A percentile compares a stretch with the other conserved stretches of the same genome.
phyloP scores from a whole-genome alignment of 495 filamentous ascomycete genomes.

The Chaetomidium leptoderma region DNA sequence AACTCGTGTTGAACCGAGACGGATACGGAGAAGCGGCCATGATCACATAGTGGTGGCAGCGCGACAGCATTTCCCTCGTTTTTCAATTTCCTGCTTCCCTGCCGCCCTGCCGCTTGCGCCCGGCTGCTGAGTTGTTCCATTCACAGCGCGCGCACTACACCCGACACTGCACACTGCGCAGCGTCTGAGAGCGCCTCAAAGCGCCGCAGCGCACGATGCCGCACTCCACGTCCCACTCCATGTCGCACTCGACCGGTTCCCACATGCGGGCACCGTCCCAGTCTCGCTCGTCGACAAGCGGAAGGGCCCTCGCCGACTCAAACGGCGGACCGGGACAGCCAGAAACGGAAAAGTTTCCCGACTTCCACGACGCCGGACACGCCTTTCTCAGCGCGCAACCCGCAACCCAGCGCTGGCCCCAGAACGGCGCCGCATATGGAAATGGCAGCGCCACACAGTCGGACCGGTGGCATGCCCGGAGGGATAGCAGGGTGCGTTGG shows the following conservation, averaged over 20 bases:
- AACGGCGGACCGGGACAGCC: constrained; percentile 31
- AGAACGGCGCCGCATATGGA: constrained; percentile 34
- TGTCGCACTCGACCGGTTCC: constrained; percentile 24
- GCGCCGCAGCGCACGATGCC: constrained; percentile 25
- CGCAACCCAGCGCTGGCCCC: constrained; percentile 33
- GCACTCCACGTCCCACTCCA: constrained; percentile 36
- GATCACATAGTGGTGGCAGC: constrained; percentile 12
- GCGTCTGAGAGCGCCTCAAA: background rate
- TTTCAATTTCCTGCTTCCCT: background rate
- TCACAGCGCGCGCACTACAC: too few species aligned
- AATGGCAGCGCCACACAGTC: constrained; percentile 28
- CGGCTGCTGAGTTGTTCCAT: background rate
- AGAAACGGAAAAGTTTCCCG: constrained; percentile 53
- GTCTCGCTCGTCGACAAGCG: constrained; percentile 24
- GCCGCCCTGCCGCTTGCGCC: background rate
- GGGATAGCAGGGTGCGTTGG: constrained; percentile 49
- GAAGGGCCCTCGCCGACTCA: constrained; percentile 32
- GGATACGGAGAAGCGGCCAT: constrained; percentile 7
- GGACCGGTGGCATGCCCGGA: constrained; percentile 51
- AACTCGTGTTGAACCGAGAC: background rate
- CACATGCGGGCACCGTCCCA: constrained; percentile 33
- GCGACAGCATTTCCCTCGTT: constrained; percentile 14
- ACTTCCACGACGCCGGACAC: constrained; percentile 44
- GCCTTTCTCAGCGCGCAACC: constrained; percentile 32
- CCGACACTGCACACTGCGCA: too few species aligned